A percentile compares a stretch with the other conserved stretches of the same genome.
Conservation (phyloP, 2,329 filamentous ascomycete genomes). For the Ophiocordyceps camponoti-floridani region DNA sequence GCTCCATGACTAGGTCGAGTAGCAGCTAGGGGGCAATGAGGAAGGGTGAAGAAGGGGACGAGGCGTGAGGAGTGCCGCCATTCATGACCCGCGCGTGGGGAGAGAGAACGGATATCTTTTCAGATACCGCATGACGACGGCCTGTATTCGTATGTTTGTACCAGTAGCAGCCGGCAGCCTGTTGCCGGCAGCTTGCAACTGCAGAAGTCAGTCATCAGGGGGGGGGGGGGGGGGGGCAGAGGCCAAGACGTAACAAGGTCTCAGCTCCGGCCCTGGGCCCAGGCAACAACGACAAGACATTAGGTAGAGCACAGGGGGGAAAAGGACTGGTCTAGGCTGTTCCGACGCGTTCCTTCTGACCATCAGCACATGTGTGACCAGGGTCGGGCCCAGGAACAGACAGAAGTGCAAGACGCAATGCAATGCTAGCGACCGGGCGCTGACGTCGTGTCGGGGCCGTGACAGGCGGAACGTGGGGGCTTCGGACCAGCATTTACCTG, state of each 20-base stretch:
- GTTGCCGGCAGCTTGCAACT: background rate
- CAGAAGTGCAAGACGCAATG: background rate
- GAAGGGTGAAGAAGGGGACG: background rate
- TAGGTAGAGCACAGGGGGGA: no score
- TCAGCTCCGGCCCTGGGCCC: background rate
- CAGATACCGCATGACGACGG: background rate
- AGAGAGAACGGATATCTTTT: background rate
- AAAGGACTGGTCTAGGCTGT: no score
- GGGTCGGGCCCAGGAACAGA: background rate
- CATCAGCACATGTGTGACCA: background rate
- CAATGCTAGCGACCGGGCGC: background rate
- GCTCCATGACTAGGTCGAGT: background rate
- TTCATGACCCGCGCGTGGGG: background rate
- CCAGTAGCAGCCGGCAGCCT: background rate
- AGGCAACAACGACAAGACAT: no score
- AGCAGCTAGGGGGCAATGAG: background rate
- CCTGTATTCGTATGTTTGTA: background rate
- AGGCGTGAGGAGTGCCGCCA: background rate
- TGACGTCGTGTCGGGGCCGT: background rate
- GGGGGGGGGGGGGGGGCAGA: no score
- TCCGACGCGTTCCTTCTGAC: no score
- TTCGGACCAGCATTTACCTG: background rate
- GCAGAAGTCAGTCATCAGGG: background rate
- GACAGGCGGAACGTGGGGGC: background rate
- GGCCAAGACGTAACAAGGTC: background rate